Conservation (phyloP, 2,329 filamentous ascomycete species). For the Daldinia sp. region DNA sequence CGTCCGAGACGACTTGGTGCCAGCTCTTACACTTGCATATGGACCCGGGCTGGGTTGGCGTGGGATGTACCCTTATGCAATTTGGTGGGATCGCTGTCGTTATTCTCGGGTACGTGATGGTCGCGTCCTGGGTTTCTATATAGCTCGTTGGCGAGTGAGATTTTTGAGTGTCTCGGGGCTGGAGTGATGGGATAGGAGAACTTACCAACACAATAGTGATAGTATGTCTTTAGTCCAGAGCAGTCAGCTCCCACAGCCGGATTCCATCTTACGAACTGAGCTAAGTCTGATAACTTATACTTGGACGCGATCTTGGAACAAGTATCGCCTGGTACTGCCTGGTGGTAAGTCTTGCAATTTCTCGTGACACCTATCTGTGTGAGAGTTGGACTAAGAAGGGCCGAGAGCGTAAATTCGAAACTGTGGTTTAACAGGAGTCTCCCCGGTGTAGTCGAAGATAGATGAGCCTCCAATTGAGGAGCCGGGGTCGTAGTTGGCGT, state of each 20-base stretch:
- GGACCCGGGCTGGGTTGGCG: background rate
- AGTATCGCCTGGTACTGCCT: background rate
- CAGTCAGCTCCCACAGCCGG: background rate
- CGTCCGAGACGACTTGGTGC: background rate
- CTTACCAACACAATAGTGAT: background rate
- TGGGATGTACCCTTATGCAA: background rate
- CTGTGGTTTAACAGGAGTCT: background rate
- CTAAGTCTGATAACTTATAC: background rate
- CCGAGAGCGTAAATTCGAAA: background rate
- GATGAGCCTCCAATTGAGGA: background rate
- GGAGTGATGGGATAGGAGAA: background rate
- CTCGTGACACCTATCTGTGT: background rate
- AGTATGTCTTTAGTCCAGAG: background rate
- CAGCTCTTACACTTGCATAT: background rate
- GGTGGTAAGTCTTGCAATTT: background rate
- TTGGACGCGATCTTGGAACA: background rate
- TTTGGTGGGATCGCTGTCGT: background rate
- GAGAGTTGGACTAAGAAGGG: background rate
- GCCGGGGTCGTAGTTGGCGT: background rate
- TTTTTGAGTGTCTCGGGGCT: background rate
- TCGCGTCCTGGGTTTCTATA: background rate
- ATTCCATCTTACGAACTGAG: background rate
- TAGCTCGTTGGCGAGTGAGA: background rate
- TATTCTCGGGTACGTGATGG: background rate
- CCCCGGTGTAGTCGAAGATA: background rate